phyloP scores from a whole-genome alignment of 2,329 filamentous ascomycete genomes.

The Chaetomium olivaceum region DNA sequence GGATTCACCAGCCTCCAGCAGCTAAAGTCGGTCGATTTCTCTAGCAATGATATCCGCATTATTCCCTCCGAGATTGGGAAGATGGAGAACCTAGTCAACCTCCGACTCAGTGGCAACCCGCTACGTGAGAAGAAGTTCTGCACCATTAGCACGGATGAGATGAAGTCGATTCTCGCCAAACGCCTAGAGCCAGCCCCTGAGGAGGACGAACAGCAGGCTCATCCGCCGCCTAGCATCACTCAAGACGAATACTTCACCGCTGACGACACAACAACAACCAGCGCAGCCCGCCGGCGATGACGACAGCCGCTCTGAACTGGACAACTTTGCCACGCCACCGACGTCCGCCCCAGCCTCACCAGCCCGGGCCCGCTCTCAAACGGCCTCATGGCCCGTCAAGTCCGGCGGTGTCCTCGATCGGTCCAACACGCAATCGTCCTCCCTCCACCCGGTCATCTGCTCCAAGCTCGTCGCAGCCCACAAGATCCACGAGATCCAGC shows the following conservation, averaged over 20 bases:
- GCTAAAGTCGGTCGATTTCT: slow-evolving; percentile 77
- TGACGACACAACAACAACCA: background rate
- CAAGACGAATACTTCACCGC: slow-evolving; percentile 2
- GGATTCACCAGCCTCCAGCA: slow-evolving; percentile 69
- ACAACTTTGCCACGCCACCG: slow-evolving; percentile 60
- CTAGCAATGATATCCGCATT: slow-evolving; percentile 76
- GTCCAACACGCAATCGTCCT: slow-evolving; percentile 64
- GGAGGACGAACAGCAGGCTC: slow-evolving; percentile 38
- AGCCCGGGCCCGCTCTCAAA: slow-evolving; percentile 50
- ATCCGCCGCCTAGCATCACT: slow-evolving; percentile 20
- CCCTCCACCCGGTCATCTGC: slow-evolving; percentile 58
- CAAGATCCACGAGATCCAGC: slow-evolving; percentile 58
- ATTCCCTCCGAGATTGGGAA: slow-evolving; percentile 74
- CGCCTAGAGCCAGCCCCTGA: slow-evolving; percentile 62
- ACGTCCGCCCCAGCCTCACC: slow-evolving; percentile 55
- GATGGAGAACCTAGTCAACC: slow-evolving; percentile 75
- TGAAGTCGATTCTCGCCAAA: slow-evolving; percentile 71
- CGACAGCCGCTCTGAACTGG: slow-evolving; percentile 52
- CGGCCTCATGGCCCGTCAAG: slow-evolving; percentile 56
- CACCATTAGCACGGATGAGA: slow-evolving; percentile 74
- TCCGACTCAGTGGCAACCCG: slow-evolving; percentile 86
- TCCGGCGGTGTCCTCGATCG: slow-evolving; percentile 67
- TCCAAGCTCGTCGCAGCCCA: slow-evolving; percentile 56
- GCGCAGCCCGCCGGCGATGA: slow-evolving; percentile 37
- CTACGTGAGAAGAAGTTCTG: slow-evolving; percentile 84